Conservation (phyloP, 1,284 basidiomycete species). For the Rhodotorula sp. region DNA sequence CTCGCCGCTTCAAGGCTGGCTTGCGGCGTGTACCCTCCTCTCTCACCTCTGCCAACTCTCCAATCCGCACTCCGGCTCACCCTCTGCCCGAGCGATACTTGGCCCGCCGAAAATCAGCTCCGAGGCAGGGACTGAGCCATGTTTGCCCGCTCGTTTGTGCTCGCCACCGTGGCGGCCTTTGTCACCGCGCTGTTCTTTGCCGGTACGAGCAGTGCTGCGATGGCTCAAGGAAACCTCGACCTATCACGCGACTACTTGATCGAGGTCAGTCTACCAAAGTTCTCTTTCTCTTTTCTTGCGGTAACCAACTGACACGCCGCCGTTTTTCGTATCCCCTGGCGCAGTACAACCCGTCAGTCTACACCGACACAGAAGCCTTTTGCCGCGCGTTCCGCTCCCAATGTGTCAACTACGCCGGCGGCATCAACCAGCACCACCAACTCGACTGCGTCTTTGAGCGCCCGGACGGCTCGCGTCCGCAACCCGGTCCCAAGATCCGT, state of each 20-base stretch:
- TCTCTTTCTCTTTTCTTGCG: background rate
- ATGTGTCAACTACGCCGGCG: conserved; percentile 17
- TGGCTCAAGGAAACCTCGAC: conserved; percentile 19
- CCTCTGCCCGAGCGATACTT: background rate
- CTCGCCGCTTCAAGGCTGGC: background rate
- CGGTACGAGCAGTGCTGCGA: background rate
- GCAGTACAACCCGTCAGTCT: conserved; percentile 8
- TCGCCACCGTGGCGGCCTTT: conserved; percentile 3
- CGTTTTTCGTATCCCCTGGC: background rate
- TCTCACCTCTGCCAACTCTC: too few species aligned
- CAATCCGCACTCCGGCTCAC: too few species aligned
- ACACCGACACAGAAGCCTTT: conserved; percentile 12
- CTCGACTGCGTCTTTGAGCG: conserved; percentile 19
- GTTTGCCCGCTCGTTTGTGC: conserved; percentile 15
- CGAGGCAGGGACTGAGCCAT: background rate
- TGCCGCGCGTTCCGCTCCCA: conserved; percentile 15
- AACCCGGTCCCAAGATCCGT: conserved; percentile 9
- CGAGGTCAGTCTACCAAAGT: background rate
- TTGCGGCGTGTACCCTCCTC: background rate
- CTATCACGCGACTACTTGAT: conserved; percentile 14
- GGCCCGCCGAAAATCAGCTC: background rate
- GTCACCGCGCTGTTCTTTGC: background rate
- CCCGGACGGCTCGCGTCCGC: conserved; percentile 3
- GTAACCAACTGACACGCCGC: background rate
- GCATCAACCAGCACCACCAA: conserved; percentile 17